A percentile compares a stretch with the other conserved stretches of the same genome.
phyloP scores from a whole-genome alignment of 805 yeast genomes.

The Scheffersomyces amazonensis region DNA sequence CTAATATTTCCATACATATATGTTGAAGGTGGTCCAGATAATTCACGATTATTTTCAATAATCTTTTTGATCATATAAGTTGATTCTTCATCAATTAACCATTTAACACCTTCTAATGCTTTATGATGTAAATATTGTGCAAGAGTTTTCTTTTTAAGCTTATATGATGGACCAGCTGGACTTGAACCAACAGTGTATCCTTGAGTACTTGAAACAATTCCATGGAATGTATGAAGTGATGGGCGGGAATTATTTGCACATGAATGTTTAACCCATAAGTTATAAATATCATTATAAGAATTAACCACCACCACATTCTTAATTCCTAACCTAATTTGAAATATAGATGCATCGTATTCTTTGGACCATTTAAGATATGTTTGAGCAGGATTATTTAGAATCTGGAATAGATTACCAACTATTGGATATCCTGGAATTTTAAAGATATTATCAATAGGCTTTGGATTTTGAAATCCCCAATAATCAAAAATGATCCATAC shows the following conservation, averaged over 20 bases:
- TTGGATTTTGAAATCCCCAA: conserved; percentile 17
- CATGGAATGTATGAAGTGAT: conserved; percentile 62
- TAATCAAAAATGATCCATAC: conserved; percentile 9
- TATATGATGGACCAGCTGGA: conserved; percentile 50
- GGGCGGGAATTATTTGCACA: conserved; percentile 67
- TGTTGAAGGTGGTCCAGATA: conserved; percentile 17
- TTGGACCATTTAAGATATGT: conserved; percentile 44
- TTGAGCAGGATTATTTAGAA: conserved; percentile 48
- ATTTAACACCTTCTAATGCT: conserved; percentile 26
- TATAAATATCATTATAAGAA: conserved; percentile 50
- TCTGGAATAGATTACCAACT: conserved; percentile 48
- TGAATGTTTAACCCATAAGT: conserved; percentile 49
- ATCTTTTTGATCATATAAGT: conserved; percentile 16
- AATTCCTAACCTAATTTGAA: conserved; percentile 62
- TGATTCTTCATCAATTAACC: conserved; percentile 39
- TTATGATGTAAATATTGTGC: conserved; percentile 41
- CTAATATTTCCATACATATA: conserved; percentile 9
- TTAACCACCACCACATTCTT: conserved; percentile 64
- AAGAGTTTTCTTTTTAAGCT: conserved; percentile 46
- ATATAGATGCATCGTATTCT: conserved; percentile 43
- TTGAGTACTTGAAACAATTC: conserved; percentile 50
- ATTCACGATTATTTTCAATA: conserved; percentile 7
- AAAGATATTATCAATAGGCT: conserved; percentile 36
- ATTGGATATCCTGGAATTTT: conserved; percentile 47
- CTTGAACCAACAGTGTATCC: conserved; percentile 67